Evolutionary conservation across 345 rosid species (phyloP).

Genomic region (Ailanthus altissimus): DNA sequence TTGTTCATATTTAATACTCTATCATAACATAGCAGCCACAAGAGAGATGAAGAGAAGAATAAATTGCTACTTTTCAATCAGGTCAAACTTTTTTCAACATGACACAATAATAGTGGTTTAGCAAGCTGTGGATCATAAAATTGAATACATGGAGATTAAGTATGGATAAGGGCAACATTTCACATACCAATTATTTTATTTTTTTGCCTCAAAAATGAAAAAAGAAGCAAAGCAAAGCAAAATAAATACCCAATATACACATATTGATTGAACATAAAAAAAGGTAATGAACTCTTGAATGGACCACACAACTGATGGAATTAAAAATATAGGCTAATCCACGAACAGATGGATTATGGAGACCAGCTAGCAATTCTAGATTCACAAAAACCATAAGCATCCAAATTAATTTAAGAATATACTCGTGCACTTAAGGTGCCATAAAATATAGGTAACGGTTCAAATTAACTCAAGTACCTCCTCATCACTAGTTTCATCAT

Average conservation of each 20-base stretch:
- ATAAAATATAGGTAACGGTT: not conserved
- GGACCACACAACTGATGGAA: not conserved
- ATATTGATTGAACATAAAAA: not conserved
- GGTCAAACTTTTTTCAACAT: not conserved
- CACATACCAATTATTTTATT: not conserved
- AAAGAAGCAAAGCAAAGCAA: not conserved
- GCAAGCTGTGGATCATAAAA: not conserved
- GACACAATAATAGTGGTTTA: not conserved
- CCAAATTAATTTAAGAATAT: conserved; percentile 14
- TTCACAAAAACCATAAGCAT: not conserved
- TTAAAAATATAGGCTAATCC: not conserved
- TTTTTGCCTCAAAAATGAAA: not conserved
- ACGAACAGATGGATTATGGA: not conserved
- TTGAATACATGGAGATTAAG: not conserved
- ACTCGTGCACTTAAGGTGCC: not conserved
- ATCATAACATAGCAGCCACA: not conserved
- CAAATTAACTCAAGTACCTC: conserved; percentile 32
- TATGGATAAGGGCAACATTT: not conserved
- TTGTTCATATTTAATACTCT: not conserved
- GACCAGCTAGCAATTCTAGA: not conserved
- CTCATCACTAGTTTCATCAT: conserved; percentile 44
- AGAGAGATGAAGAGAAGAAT: not conserved
- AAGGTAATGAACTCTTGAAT: not conserved
- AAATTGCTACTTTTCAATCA: not conserved
- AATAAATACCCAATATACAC: not conserved